Evolutionary conservation across 306 rosid genomes (phyloP).

Genomic region (Cicer yamashitae): DNA sequence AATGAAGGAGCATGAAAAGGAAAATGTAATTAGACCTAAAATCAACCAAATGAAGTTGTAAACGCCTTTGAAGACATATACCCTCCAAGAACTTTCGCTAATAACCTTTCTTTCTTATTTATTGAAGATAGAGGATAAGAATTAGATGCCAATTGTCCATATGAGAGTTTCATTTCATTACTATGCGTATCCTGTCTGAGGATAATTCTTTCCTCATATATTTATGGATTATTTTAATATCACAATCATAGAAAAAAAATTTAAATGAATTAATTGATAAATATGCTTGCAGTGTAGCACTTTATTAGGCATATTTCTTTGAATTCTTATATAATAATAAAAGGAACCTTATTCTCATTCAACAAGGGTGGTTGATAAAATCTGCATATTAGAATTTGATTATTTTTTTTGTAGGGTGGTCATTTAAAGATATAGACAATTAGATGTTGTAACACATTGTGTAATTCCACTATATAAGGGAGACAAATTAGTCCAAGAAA

Average conservation of each 20-base stretch:
- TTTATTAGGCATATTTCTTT: constrained; percentile 3
- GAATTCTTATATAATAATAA: background rate
- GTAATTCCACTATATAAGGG: constrained; percentile 40
- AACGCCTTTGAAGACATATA: constrained; percentile 22
- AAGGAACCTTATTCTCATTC: constrained; percentile 44
- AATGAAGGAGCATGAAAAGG: background rate
- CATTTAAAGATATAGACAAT: constrained; percentile 44
- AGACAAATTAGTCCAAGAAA: constrained; percentile 15
- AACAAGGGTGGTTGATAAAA: constrained; percentile 43
- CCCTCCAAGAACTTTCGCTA: background rate
- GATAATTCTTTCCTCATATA: constrained; percentile 13
- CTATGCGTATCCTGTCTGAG: background rate
- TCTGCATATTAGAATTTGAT: constrained; percentile 6
- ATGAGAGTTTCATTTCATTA: constrained; percentile 4
- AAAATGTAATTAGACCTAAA: background rate
- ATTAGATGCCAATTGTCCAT: constrained; percentile 42
- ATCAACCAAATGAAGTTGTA: constrained; percentile 22
- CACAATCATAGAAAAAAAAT: background rate
- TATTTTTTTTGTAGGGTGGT: constrained; percentile 37
- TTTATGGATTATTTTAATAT: constrained; percentile 3
- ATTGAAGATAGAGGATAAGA: constrained; percentile 29
- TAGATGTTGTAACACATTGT: constrained; percentile 5
- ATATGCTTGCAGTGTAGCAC: constrained; percentile 28
- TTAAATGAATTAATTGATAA: background rate
- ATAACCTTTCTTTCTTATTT: constrained; percentile 35